These are phyloP conservation scores for Fusarium sp. DNA, from an alignment of 2,329 filamentous ascomycete species.

Conservation along the genomic window DNA sequence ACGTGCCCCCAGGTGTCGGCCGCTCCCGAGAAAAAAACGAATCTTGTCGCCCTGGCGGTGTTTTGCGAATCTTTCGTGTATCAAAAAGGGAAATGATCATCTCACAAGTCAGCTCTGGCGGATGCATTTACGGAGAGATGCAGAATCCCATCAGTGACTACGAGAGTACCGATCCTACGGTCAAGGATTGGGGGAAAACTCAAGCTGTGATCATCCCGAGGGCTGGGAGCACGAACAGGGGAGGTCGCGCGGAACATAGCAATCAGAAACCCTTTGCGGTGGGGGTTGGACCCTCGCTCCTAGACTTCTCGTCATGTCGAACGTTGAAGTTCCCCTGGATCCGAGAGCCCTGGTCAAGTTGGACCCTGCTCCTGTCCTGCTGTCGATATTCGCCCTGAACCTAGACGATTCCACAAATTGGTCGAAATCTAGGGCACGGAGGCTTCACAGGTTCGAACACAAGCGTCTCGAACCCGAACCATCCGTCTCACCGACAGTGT, in stretches of 20 bases:
- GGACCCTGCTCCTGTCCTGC: slow-evolving; percentile 11
- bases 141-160: slow-evolving; percentile 40
- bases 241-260: slow-evolving; percentile 20
- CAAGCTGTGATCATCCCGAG: slow-evolving; percentile 26
- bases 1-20: slow-evolving; percentile 35
- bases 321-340: slow-evolving; percentile 5
- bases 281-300: slow-evolving; percentile 14
- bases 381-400: slow-evolving; percentile 23
- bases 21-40: slow-evolving; percentile 37
- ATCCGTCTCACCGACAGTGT: slow-evolving; percentile 37
- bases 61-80: slow-evolving; percentile 5
- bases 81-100: slow-evolving; percentile 41
- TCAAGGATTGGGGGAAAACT: slow-evolving; percentile 36
- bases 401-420: slow-evolving; percentile 12
- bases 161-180: slow-evolving; percentile 39
- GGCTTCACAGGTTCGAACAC: slow-evolving; percentile 4
- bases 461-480: slow-evolving; percentile 11
- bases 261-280: slow-evolving; percentile 1
- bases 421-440: slow-evolving; percentile 13
- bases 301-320: slow-evolving; percentile 10
- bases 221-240: slow-evolving; percentile 16
- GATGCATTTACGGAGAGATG: slow-evolving; percentile 31
- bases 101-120: slow-evolving; percentile 32
- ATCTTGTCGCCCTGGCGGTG: slow-evolving; percentile 23
- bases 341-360: slow-evolving; percentile 3